These are phyloP conservation scores for Exophiala dermatitidis DNA, from an alignment of 2,329 filamentous ascomycete species.

Conservation along the genomic window DNA sequence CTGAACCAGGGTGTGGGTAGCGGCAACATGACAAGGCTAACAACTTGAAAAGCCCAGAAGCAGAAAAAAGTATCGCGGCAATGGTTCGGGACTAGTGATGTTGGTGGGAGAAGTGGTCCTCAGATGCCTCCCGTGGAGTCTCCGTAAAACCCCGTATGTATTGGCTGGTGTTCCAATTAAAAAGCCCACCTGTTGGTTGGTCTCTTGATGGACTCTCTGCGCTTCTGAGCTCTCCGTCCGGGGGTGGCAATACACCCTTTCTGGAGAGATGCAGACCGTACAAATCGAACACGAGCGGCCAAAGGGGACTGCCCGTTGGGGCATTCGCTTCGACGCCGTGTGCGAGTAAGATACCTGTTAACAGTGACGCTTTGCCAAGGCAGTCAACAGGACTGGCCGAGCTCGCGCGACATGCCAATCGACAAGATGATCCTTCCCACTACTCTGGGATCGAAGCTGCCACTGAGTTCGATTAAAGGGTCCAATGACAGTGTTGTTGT, in stretches of 20 bases:
- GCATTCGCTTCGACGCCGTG: background rate
- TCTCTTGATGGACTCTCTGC: background rate
- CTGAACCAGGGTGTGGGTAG: conserved; percentile 1
- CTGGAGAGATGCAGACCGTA: no score
- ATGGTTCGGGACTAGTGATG: conserved; percentile 5
- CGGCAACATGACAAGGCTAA: background rate
- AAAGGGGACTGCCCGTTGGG: conserved; percentile 5
- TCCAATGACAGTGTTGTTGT: no score
- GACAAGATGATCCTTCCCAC: no score
- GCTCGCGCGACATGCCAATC: no score
- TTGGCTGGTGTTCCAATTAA: background rate
- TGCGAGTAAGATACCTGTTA: background rate
- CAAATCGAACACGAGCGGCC: conserved; percentile 1
- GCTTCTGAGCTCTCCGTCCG: background rate
- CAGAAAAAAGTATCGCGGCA: conserved; percentile 13
- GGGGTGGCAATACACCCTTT: background rate
- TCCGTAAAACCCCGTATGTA: conserved; percentile 18
- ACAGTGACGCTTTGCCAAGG: background rate
- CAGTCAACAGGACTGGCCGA: background rate
- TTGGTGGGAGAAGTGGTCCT: background rate
- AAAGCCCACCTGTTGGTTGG: background rate
- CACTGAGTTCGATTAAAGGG: no score
- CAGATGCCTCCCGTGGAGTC: conserved; percentile 11
- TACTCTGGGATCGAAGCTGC: no score
- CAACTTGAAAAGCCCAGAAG: background rate